Base-by-base conservation (phyloP, 257 asterid genomes). In the Fraxinus excelsior region DNA sequence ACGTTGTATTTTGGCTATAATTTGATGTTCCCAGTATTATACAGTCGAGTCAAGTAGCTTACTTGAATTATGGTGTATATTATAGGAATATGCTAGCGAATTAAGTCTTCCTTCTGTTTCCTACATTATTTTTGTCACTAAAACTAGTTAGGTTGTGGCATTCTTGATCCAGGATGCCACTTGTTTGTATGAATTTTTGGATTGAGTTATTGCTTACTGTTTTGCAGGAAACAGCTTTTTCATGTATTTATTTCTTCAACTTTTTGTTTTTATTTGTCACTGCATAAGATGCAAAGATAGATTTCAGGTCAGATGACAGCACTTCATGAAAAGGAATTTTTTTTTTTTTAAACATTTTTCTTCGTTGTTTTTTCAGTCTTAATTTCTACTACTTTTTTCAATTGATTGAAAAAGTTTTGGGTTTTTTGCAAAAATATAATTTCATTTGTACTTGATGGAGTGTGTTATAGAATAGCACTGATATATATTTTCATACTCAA, bases 11-110 rank as follows among this genome's bases (percentile, higher is more conserved):
- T 62, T 10, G 7, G 5, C 67, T 9, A 23, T 4, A 23, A 58
- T 23, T 6, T 23, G 29, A 21, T 62, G 67, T 62, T 35, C 10
- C 10, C 25, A 19, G 8, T 51, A 19, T 18, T 5, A 19, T 51
- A 51, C 0, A 51, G 25, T 51, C 23, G 62, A 51, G 62, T 51
- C 62, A 7, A 14, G 46, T 70, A 7, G 60, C 28, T 40, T 70
- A 32, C 42, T 73, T 40, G 70, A 78, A 19, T 78, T 84, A 78
- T 77, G 67, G 75, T 74, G 62, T 67, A 77, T 66, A 62, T 62
- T 28, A 71, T 82, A 75, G 87, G 67, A 80, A 80, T 72, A 25
- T 68, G 77, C 35, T 18, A 42, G 74, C 42, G 76, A 21, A n/a
- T 71, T 29, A 11, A 12, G 29, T 5, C 11, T 51, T 35, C 44